Base-by-base conservation (phyloP, 2,329 filamentous ascomycete genomes). In the Knufia fluminis region DNA sequence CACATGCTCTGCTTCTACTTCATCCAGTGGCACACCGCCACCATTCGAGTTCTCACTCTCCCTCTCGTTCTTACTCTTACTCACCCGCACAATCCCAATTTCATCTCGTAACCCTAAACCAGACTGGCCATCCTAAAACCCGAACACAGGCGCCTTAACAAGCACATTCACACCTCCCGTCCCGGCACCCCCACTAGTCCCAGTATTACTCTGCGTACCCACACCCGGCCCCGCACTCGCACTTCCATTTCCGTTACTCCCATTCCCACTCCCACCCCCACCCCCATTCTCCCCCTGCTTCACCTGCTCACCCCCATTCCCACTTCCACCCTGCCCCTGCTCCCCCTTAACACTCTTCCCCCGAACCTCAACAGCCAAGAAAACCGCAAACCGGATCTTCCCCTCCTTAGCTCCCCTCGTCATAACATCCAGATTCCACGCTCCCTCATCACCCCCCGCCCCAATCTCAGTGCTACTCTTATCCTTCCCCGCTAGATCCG, bases 361-460 rank as follows among this genome's bases (percentile, higher is more conserved):
- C 54, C 83, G 73, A 6, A 91, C 85, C 66, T 90, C 85, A 26
- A 89, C 75, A 16, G 77, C 78, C 50, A 89, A 67, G 63, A 90
- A 91, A 3, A 82, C 83, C 1, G 86, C 82, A 64, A 90, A 85
- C 36, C 86, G 79, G 49, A 91, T 79, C 57, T 78, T 82, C 4
- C 67, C 62, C 42, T 62, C 60, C 22, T 59, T 52, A 28, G 56
- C 54, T 33, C 54, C 54, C 22, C 56, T 49, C 12, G 47, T 41
- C 19, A 51, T 43, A 8, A 40, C 38, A 12, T 48, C 52, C 39
- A 54, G 41, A 33, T 55, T 50, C 39, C 51, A 49, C 45, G 33
- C 46, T 28, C 50, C 46, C 31, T 50, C 49, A 14, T 42, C 45
- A 31, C 12, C 32, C 20, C 17, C 24, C 26, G 8, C 3, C 26